Percentiles rank a stretch among this genome's conserved stretches.
phyloP scores from a whole-genome alignment of 805 yeast genomes.

The Metschnikowia lunata region DNA sequence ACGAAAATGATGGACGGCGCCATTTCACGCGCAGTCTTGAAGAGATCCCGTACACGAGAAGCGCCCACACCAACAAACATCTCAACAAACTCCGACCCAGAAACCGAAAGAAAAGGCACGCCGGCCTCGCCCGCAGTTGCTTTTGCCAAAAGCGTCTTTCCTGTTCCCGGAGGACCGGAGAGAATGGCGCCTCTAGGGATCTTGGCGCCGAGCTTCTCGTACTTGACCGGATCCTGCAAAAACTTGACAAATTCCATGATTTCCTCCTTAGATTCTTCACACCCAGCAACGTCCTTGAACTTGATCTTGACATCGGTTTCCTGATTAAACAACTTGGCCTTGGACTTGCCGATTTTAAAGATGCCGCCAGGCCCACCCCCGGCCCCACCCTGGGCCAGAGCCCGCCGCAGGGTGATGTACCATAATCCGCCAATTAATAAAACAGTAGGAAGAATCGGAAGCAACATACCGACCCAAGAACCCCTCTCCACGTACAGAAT shows the following conservation, averaged over 20 bases:
- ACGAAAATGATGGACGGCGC: slow-evolving; percentile 96
- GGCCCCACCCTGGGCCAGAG: slow-evolving; percentile 41
- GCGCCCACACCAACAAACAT: slow-evolving; percentile 99
- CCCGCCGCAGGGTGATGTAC: slow-evolving; percentile 56
- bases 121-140: slow-evolving; percentile 99
- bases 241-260: slow-evolving; percentile 97
- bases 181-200: slow-evolving; percentile 97
- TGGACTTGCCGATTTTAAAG: slow-evolving; percentile 81
- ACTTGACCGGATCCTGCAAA: slow-evolving; percentile 83
- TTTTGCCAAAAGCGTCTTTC: slow-evolving; percentile 93
- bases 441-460: slow-evolving; percentile 77
- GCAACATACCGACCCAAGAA: slow-evolving; percentile 54
- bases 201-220: slow-evolving; percentile 91
- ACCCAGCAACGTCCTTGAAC: slow-evolving; percentile 95
- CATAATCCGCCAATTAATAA: slow-evolving; percentile 75
- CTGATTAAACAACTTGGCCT: slow-evolving; percentile 86
- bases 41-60: slow-evolving; percentile 92
- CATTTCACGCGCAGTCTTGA: slow-evolving; percentile 84
- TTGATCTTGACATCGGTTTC: slow-evolving; percentile 86
- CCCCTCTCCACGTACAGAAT: slow-evolving; percentile 69
- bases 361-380: slow-evolving; percentile 69
- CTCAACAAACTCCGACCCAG: slow-evolving; percentile 97
- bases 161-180: slow-evolving; percentile 99
- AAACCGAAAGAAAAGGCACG: slow-evolving; percentile 92
- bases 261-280: slow-evolving; percentile 94